Evolutionary conservation across 192 early-diverging fungal genomes (phyloP).

Genomic region (Geranomyces michiganensis): DNA sequence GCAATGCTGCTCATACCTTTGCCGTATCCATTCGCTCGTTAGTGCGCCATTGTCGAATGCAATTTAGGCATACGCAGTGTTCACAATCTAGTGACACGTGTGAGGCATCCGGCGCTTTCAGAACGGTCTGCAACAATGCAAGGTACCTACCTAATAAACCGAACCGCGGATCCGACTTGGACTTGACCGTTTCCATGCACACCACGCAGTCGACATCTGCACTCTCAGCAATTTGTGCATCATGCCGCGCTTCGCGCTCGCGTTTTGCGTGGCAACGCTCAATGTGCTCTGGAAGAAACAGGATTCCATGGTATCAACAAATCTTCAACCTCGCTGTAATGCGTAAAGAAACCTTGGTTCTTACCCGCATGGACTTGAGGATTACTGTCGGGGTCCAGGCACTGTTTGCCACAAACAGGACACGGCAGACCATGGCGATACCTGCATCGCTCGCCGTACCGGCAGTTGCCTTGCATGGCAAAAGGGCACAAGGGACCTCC

Average conservation of each 20-base stretch:
- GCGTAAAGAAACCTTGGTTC: not conserved
- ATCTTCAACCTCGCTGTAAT: no score
- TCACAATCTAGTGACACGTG: constrained; percentile 41
- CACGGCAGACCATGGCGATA: constrained; percentile 50
- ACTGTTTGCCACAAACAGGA: constrained; percentile 46
- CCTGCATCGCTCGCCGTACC: constrained; percentile 43
- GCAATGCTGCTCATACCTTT: constrained; percentile 35
- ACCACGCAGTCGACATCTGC: constrained; percentile 53
- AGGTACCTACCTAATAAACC: constrained; percentile 45
- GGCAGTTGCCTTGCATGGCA: constrained; percentile 47
- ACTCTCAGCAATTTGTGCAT: constrained; percentile 16
- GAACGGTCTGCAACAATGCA: not conserved
- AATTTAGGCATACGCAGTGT: constrained; percentile 56
- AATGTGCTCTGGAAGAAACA: constrained; percentile 26
- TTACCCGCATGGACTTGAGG: constrained; percentile 20
- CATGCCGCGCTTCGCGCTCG: constrained; percentile 2
- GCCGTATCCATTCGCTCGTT: constrained; percentile 50
- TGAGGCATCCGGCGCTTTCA: not conserved
- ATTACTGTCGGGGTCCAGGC: constrained; percentile 41
- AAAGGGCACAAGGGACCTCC: constrained; percentile 42
- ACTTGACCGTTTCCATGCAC: constrained; percentile 51
- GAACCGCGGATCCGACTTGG: constrained; percentile 53
- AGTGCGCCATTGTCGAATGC: constrained; percentile 53
- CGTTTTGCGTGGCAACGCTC: not conserved
- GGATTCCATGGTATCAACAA: not conserved